A percentile compares a stretch with the other conserved stretches of the same genome.
Conservation (phyloP, 208 protist species). For the Zelonia costaricensis region DNA sequence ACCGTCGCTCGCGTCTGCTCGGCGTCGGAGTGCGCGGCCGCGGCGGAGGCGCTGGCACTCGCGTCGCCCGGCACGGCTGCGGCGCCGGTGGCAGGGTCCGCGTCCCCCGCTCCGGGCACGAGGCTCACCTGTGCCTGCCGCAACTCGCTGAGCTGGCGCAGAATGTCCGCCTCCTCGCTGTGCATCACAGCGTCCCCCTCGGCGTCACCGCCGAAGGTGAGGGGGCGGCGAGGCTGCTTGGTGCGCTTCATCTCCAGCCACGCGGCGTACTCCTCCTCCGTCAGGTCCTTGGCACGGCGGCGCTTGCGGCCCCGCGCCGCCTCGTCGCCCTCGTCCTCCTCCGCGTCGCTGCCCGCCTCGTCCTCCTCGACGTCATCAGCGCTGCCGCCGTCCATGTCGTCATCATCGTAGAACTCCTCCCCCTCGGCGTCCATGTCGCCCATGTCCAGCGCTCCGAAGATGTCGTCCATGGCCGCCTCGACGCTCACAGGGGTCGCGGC, state of each 20-base stretch:
- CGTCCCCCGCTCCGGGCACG: not conserved
- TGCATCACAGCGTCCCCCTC: slow-evolving; percentile 11
- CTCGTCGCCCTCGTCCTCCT: slow-evolving; percentile 1
- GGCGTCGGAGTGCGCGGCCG: slow-evolving; percentile 1
- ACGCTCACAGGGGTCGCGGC: slow-evolving; percentile 60
- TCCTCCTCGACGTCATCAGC: slow-evolving; percentile 6
- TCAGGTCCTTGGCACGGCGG: slow-evolving; percentile 49
- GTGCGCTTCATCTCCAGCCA: slow-evolving; percentile 59
- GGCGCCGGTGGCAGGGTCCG: not conserved
- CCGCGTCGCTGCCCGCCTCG: slow-evolving; percentile 16
- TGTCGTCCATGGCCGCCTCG: slow-evolving; percentile 66
- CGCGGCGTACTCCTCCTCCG: slow-evolving; percentile 72
- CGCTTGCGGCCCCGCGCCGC: slow-evolving; percentile 1
- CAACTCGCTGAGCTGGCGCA: slow-evolving; percentile 34
- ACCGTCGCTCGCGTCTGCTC: slow-evolving; percentile 46
- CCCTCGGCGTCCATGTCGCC: slow-evolving; percentile 68
- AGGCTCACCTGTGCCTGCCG: slow-evolving; percentile 31
- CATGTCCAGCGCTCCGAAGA: slow-evolving; percentile 83
- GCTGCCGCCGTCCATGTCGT: slow-evolving; percentile 7
- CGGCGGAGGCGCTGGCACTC: not conserved
- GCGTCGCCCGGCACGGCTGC: not conserved
- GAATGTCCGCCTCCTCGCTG: slow-evolving; percentile 31
- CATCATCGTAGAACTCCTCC: slow-evolving; percentile 35
- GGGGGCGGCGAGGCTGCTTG: slow-evolving; percentile 14
- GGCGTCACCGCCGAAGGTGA: slow-evolving; percentile 28